These are phyloP conservation scores for Rhizopogon vesiculosus DNA, from an alignment of 768 basidiomycete species.

Conservation along the genomic window DNA sequence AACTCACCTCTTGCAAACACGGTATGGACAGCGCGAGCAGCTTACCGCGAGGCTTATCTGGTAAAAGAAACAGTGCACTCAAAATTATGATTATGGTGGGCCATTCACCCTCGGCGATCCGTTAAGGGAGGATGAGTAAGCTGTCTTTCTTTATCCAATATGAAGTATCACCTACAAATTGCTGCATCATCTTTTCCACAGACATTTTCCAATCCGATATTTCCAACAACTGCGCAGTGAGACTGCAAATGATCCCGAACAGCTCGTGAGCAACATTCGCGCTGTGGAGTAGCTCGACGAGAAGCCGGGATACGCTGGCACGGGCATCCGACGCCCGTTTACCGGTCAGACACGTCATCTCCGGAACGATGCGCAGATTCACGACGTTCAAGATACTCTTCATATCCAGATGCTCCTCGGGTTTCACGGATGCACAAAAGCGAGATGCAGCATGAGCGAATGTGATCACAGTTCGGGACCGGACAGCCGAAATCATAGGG, in stretches of 20 bases:
- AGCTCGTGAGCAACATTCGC: conserved; percentile 20
- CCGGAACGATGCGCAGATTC: conserved; percentile 44
- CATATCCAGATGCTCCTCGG: conserved; percentile 14
- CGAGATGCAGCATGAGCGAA: conserved; percentile 25
- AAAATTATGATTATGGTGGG: conserved; percentile 34
- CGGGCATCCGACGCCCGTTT: conserved; percentile 30
- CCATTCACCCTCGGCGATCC: conserved; percentile 44
- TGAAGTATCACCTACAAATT: conserved; percentile 31
- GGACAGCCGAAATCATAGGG: conserved; percentile 41
- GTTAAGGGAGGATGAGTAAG: neutral
- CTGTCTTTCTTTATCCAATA: neutral
- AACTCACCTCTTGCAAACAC: conserved; percentile 44
- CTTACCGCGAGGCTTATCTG: conserved; percentile 42
- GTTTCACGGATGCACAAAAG: neutral
- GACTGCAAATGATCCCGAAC: conserved; percentile 26
- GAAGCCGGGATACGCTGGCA: conserved; percentile 35
- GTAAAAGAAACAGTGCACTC: conserved; percentile 38
- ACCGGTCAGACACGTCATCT: conserved; percentile 36
- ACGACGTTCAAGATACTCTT: conserved; percentile 33
- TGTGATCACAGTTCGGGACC: conserved; percentile 40
- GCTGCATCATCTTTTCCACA: conserved; percentile 36
- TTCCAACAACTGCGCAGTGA: conserved; percentile 38
- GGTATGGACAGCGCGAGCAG: conserved; percentile 40
- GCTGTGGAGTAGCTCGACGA: conserved; percentile 35
- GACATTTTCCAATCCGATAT: conserved; percentile 36